These are phyloP conservation scores for Heracleum sosnowskyi DNA, from an alignment of 129 eudicot species.

Conservation along the genomic window DNA sequence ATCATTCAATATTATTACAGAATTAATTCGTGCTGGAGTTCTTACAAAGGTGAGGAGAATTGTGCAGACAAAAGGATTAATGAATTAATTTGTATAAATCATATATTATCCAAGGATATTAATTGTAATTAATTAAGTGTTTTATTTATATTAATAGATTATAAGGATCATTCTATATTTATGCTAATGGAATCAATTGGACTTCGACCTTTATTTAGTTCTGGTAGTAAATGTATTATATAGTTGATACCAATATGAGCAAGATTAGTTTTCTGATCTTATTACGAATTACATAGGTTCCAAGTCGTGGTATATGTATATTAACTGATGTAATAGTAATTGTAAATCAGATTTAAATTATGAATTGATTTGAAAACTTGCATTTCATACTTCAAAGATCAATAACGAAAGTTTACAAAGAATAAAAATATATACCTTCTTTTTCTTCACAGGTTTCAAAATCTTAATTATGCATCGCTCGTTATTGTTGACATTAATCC, in stretches of 20 bases:
- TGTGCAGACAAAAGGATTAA: neutral
- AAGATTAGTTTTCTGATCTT: no score
- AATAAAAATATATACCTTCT: slow-evolving; percentile 41
- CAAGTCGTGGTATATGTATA: no score
- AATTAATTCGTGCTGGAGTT: no score
- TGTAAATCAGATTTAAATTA: no score
- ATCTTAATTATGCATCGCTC: slow-evolving; percentile 88
- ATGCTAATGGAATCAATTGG: neutral
- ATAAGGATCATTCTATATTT: neutral
- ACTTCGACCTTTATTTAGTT: neutral
- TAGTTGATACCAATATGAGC: neutral
- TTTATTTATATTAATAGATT: no score
- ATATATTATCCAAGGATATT: no score
- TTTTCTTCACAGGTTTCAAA: slow-evolving; percentile 95
- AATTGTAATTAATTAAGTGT: neutral
- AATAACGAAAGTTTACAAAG: neutral
- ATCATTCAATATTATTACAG: no score
- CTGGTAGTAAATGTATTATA: no score
- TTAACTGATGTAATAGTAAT: no score
- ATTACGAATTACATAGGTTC: neutral
- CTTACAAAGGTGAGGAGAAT: no score
- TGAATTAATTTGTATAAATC: no score
- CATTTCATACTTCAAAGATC: neutral
- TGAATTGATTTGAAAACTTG: no score
- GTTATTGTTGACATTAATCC: slow-evolving; percentile 60